Base-by-base conservation (phyloP, 352 stramenopile genomes). In the Phytopythium mirpurense region DNA sequence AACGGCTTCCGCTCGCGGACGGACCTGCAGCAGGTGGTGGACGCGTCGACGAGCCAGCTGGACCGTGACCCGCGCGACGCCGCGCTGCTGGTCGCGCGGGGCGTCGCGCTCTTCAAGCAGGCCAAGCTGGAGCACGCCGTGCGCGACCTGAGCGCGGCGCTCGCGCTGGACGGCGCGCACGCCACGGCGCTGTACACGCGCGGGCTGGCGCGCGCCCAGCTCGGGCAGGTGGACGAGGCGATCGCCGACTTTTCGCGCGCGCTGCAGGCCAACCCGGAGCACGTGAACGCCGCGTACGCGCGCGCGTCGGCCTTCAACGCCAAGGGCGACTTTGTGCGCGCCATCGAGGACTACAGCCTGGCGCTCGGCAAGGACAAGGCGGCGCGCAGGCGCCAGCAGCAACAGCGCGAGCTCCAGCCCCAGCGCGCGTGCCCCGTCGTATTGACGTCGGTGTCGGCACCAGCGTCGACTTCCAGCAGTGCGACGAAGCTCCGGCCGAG, bases 261-360 rank as follows among this genome's bases (percentile, higher is more conserved):
- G 16, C 60, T 96, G 15, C 69, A 84, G 40, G 67, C 91, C 24
- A 84, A 93, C n/a, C 86, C 83, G 5, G 74, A 93, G 42, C 86
- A 96, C 52, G 77, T 96, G 40, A 95, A 92, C 52, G 88, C 88
- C 9, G 81, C 82, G 19, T 96, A 96, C 43, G 83, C 83, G 34
- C 70, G 88, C 9, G 88, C 83, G 3, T 90, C 88, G 21, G 95
- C 78, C 51, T 92, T 86, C 65, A 96, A 96, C 58, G 82, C 68
- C 18, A 78, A 93, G 52, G 86, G 83, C 3, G 76, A 93, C 64
- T 93, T 95, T 54, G 68, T 84, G 21, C 70, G 70, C 23, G 88
- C 88, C 3, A 96, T 96, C 46, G 87, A 96, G 47, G 87, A 96
- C 56, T 96, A 96, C 68, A 95, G 91, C 45, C 79, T 92, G 31